phyloP scores from a whole-genome alignment of 257 asterid genomes.

The Rhazya stricta region DNA sequence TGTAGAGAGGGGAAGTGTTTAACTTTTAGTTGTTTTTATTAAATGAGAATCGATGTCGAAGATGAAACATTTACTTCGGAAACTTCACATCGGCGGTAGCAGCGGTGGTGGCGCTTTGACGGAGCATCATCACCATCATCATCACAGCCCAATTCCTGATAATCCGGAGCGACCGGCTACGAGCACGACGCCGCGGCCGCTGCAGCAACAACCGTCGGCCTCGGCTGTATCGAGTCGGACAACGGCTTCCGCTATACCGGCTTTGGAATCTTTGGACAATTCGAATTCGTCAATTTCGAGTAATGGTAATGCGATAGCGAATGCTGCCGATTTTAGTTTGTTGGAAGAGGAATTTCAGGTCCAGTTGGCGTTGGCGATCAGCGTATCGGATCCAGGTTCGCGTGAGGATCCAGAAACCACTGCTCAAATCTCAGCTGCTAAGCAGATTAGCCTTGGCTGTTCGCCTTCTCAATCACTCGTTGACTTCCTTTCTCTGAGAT shows the following conservation, averaged over 20 bases:
- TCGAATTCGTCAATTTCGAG: slow-evolving; percentile 15
- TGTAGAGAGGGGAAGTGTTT: background rate
- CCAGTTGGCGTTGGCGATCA: slow-evolving; percentile 94
- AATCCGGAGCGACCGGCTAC: slow-evolving; percentile 8
- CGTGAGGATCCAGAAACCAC: slow-evolving; percentile 76
- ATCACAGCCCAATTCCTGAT: slow-evolving; percentile 3
- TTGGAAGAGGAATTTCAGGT: slow-evolving; percentile 97
- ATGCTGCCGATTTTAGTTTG: slow-evolving; percentile 45
- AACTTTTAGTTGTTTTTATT: slow-evolving; percentile 13
- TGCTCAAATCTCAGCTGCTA: slow-evolving; percentile 80
- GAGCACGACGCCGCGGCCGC: slow-evolving; percentile 8
- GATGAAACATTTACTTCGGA: slow-evolving; percentile 87
- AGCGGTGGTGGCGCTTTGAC: slow-evolving; percentile 19
- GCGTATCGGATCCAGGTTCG: slow-evolving; percentile 77
- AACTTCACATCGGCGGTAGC: slow-evolving; percentile 77
- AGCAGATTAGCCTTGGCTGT: slow-evolving; percentile 90
- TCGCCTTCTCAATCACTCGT: slow-evolving; percentile 58
- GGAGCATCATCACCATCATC: slow-evolving; percentile 21
- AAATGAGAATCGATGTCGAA: slow-evolving; percentile 83
- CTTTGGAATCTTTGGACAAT: slow-evolving; percentile 20
- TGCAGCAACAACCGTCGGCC: slow-evolving; percentile 17
- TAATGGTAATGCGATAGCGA: slow-evolving; percentile 12
- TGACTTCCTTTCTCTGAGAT: slow-evolving; percentile 69
- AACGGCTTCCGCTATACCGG: background rate
- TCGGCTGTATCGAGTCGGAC: slow-evolving; percentile 8